A percentile compares a stretch with the other conserved stretches of the same genome.
phyloP scores from a whole-genome alignment of 1,284 basidiomycete genomes.

The Ceratobasidium sp. region DNA sequence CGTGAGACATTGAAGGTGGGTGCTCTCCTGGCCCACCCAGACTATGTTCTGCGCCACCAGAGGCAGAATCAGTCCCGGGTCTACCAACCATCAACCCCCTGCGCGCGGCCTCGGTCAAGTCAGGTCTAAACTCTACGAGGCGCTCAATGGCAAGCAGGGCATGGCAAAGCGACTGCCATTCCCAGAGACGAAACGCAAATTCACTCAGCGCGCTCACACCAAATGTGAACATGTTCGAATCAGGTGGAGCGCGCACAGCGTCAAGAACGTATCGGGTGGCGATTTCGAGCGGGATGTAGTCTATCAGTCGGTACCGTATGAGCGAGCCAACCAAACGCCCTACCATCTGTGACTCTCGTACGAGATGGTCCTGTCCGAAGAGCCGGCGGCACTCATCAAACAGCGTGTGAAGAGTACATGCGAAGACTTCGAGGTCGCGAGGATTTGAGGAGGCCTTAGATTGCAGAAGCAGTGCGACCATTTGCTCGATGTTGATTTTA shows the following conservation, averaged over 20 bases:
- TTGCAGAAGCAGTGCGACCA: slow-evolving; percentile 88
- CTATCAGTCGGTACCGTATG: slow-evolving; percentile 94
- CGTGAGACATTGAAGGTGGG: too few relatives aligned
- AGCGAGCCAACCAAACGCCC: slow-evolving; percentile 97
- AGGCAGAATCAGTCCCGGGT: slow-evolving; percentile 23
- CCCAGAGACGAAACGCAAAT: slow-evolving; percentile 89
- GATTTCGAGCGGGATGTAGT: slow-evolving; percentile 95
- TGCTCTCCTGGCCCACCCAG: neutral
- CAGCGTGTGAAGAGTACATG: slow-evolving; percentile 98
- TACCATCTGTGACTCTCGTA: slow-evolving; percentile 95
- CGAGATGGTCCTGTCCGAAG: slow-evolving; percentile 96
- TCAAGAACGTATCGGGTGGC: slow-evolving; percentile 98
- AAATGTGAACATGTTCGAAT: slow-evolving; percentile 96
- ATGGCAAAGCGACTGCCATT: slow-evolving; percentile 96
- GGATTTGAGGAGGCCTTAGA: slow-evolving; percentile 86
- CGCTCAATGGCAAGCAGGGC: slow-evolving; percentile 90
- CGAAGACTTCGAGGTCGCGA: slow-evolving; percentile 95
- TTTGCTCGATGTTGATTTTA: slow-evolving; percentile 93
- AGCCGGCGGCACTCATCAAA: slow-evolving; percentile 99
- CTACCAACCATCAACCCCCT: slow-evolving; percentile 66
- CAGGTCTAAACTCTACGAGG: slow-evolving; percentile 88
- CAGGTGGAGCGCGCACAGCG: slow-evolving; percentile 89
- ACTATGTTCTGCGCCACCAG: slow-evolving; percentile 20
- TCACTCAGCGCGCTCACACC: slow-evolving; percentile 91
- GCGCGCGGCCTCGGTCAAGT: slow-evolving; percentile 82